Evolutionary conservation across 805 yeast species (phyloP).

Genomic region (Kurtzmaniella fragi): DNA sequence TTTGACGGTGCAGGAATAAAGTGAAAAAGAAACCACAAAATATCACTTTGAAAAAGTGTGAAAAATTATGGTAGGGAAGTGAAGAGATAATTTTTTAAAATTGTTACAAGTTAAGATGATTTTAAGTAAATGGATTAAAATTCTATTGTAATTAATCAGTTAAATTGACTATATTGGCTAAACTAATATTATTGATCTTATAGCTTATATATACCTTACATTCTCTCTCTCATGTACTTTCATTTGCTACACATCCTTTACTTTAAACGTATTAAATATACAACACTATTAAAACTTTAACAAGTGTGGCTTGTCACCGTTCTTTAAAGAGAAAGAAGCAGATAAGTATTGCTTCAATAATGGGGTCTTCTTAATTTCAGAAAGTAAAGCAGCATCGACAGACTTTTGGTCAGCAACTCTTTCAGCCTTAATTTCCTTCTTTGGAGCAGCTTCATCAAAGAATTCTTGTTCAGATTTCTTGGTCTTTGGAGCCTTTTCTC

Average conservation of each 20-base stretch:
- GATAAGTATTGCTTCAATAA: conserved; percentile 95
- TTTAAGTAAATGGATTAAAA: too few species aligned
- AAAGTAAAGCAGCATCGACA: conserved; percentile 86
- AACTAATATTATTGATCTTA: too few species aligned
- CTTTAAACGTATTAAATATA: conserved; percentile 25
- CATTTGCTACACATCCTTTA: not conserved
- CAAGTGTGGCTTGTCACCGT: conserved; percentile 97
- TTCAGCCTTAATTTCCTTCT: conserved; percentile 86
- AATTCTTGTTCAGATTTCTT: conserved; percentile 89
- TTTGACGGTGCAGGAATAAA: too few species aligned
- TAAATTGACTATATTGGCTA: too few species aligned
- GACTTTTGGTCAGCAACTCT: conserved; percentile 95
- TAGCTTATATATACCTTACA: not conserved
- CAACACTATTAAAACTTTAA: conserved; percentile 76
- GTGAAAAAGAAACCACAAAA: too few species aligned
- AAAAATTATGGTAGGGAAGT: too few species aligned
- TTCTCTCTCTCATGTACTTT: not conserved
- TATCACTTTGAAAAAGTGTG: too few species aligned
- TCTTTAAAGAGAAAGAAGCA: conserved; percentile 91
- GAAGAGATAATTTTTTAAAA: too few species aligned
- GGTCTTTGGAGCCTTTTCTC: conserved; percentile 82
- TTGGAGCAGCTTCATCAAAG: conserved; percentile 71
- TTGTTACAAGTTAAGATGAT: too few species aligned
- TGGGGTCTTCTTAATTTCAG: conserved; percentile 96
- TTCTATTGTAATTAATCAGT: too few species aligned